These are phyloP conservation scores for Phialophora tarda DNA, from an alignment of 2,329 filamentous ascomycete species.

Conservation along the genomic window DNA sequence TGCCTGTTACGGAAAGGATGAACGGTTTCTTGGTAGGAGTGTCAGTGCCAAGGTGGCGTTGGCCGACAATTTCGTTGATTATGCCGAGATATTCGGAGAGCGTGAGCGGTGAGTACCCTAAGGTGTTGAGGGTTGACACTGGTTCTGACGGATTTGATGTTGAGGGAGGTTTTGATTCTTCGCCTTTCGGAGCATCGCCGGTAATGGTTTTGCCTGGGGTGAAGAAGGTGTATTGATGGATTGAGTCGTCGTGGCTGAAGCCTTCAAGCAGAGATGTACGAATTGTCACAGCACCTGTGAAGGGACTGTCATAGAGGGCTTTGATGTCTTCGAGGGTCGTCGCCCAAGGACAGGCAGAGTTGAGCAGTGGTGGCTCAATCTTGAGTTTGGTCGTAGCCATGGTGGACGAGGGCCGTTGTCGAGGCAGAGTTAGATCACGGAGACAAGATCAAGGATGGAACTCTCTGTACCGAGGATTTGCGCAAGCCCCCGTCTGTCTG, in stretches of 20 bases:
- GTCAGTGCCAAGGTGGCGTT: conserved; percentile 39
- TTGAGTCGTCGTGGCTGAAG: conserved; percentile 65
- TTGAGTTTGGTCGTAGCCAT: conserved; percentile 31
- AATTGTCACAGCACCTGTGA: conserved; percentile 76
- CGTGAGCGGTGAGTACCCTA: conserved; percentile 73
- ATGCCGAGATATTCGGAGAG: conserved; percentile 65
- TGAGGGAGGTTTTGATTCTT: conserved; percentile 28
- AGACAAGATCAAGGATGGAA: neutral
- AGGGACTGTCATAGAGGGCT: conserved; percentile 63
- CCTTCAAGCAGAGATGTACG: conserved; percentile 68
- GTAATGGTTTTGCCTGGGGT: conserved; percentile 35
- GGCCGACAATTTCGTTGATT: conserved; percentile 55
- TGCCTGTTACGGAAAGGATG: conserved; percentile 73
- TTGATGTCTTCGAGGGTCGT: conserved; percentile 67
- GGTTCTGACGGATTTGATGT: conserved; percentile 19
- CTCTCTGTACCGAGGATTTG: neutral
- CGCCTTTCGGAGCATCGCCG: conserved; percentile 25
- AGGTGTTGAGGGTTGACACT: conserved; percentile 63
- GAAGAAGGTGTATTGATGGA: conserved; percentile 59
- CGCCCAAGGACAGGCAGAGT: conserved; percentile 78
- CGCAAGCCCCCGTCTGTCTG: neutral
- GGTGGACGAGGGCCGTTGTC: neutral
- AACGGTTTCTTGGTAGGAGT: conserved; percentile 55
- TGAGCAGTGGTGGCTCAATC: conserved; percentile 71
- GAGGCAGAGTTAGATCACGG: neutral